A percentile compares a stretch with the other conserved stretches of the same genome.
Conservation (phyloP, 1,284 basidiomycete genomes). For the Sanghuangporus sanghuang region DNA sequence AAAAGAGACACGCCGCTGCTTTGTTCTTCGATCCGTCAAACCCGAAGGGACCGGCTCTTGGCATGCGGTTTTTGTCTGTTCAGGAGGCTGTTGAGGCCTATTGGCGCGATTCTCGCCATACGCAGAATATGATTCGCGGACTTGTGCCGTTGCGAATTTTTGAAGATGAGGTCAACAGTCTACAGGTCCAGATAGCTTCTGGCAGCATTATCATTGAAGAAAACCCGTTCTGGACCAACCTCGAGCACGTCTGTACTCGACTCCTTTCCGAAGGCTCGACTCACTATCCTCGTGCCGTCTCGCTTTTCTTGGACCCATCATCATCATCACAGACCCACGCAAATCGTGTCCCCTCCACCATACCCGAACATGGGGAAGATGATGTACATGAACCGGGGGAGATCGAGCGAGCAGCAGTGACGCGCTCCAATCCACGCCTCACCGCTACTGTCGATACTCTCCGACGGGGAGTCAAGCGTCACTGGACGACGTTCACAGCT, state of each 20-base stretch:
- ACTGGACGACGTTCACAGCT: constrained; percentile 80
- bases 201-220: constrained; percentile 1
- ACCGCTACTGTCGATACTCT: constrained; percentile 66
- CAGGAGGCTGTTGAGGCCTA: constrained; percentile 29
- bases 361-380: constrained; percentile 6
- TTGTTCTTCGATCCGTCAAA: constrained; percentile 37
- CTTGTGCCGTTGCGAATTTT: constrained; percentile 49
- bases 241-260: constrained; percentile 8
- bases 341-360: neutral
- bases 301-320: neutral
- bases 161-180: constrained; percentile 16
- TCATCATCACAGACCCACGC: neutral
- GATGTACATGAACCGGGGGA: constrained; percentile 22
- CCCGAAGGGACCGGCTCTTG: neutral
- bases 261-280: constrained; percentile 1
- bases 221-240: constrained; percentile 6
- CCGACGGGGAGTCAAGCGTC: constrained; percentile 59
- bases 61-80: neutral
- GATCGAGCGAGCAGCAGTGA: constrained; percentile 48
- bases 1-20: constrained; percentile 53
- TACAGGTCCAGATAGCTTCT: neutral
- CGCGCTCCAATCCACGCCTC: constrained; percentile 49
- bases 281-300: constrained; percentile 7
- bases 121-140: constrained; percentile 41
- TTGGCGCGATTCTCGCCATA: constrained; percentile 63